phyloP scores from a whole-genome alignment of 208 protist genomes.

The Vickermania spadyakhi region DNA sequence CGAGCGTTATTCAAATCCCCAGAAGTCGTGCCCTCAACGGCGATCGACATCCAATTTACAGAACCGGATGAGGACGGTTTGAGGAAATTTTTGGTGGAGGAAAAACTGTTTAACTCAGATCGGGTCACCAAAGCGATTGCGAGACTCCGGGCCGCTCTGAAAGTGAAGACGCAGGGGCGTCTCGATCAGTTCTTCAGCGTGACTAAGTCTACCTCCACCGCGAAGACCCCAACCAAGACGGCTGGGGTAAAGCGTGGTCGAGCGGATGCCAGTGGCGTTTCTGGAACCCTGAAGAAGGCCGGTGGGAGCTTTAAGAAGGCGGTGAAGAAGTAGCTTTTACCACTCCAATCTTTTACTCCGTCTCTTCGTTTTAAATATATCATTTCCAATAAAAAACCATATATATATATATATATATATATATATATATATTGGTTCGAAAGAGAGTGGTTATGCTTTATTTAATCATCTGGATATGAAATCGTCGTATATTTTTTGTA shows the following conservation, averaged over 20 bases:
- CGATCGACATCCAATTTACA: conserved; percentile 89
- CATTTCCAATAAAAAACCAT: no score
- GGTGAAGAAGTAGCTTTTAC: conserved; percentile 72
- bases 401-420: no score
- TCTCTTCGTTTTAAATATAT: no score
- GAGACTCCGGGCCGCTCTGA: conserved; percentile 57
- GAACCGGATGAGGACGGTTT: conserved; percentile 96
- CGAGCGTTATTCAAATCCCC: conserved; percentile 90
- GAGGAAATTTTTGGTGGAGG: conserved; percentile 94
- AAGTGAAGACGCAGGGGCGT: conserved; percentile 74
- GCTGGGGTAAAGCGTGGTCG: conserved; percentile 41
- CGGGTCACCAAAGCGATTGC: conserved; percentile 78
- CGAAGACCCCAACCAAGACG: conserved; percentile 2
- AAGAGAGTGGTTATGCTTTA: no score
- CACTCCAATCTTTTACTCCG: no score
- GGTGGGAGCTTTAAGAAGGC: conserved; percentile 66
- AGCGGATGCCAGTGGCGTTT: conserved; percentile 24
- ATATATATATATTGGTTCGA: no score
- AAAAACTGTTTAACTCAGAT: conserved; percentile 96
- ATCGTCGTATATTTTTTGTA: no score
- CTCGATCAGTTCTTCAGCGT: conserved; percentile 90
- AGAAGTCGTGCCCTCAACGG: conserved; percentile 71
- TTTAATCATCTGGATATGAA: no score
- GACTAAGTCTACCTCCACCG: conserved; percentile 8
- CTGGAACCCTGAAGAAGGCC: conserved; percentile 60